These are phyloP conservation scores for Hypoxylon crocopeplum DNA, from an alignment of 495 filamentous ascomycete species.

Conservation along the genomic window DNA sequence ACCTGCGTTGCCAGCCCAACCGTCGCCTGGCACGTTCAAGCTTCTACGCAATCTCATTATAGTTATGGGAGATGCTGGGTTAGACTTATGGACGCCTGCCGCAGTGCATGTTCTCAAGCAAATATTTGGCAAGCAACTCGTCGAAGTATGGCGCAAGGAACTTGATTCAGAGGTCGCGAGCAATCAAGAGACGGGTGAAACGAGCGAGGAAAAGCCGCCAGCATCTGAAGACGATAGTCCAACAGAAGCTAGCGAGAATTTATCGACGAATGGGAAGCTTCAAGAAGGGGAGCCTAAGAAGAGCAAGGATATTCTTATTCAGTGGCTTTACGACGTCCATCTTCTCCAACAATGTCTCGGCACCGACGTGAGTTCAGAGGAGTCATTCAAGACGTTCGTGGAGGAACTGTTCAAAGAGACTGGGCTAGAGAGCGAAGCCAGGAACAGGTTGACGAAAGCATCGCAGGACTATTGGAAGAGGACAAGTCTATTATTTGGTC, in stretches of 20 bases:
- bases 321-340: conserved; percentile 78
- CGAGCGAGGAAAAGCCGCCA: conserved; percentile 8
- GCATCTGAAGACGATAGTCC: neutral
- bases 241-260: conserved; percentile 24
- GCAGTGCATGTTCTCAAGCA: conserved; percentile 70
- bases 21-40: conserved; percentile 76
- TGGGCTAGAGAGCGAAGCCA: conserved; percentile 49
- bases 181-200: neutral
- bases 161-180: conserved; percentile 25
- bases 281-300: conserved; percentile 30
- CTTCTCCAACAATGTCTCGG: conserved; percentile 64
- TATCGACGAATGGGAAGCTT: conserved; percentile 8
- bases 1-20: conserved; percentile 79
- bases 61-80: conserved; percentile 72
- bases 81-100: conserved; percentile 82
- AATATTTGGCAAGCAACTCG: conserved; percentile 54
- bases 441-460: conserved; percentile 59
- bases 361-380: conserved; percentile 36
- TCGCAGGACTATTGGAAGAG: conserved; percentile 81
- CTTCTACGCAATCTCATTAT: conserved; percentile 70
- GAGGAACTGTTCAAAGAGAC: conserved; percentile 55
- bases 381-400: conserved; percentile 52
- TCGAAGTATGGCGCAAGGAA: conserved; percentile 48
- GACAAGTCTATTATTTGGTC: conserved; percentile 75
- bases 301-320: conserved; percentile 64